Evolutionary conservation across 306 rosid genomes (phyloP).

Genomic region (Quercus variabilis): DNA sequence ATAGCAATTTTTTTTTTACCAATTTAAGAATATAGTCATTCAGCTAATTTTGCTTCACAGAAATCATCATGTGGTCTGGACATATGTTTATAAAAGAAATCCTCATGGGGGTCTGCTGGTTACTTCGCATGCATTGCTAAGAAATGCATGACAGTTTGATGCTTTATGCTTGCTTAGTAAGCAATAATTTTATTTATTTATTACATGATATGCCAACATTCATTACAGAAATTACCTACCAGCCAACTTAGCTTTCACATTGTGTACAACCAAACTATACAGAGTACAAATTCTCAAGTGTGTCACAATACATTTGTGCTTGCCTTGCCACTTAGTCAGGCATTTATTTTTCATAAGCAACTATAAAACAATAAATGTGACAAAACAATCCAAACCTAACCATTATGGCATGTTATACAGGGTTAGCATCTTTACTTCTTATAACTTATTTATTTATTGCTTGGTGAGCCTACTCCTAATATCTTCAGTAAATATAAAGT

Average conservation of each 20-base stretch:
- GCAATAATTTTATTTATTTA: neutral
- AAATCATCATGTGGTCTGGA: too few species aligned
- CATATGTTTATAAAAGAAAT: too few species aligned
- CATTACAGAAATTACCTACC: neutral
- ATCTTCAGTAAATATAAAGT: neutral
- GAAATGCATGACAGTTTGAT: neutral
- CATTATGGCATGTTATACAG: neutral
- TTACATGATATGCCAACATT: neutral
- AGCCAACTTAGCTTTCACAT: neutral
- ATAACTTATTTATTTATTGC: neutral
- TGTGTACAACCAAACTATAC: neutral
- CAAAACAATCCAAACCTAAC: neutral
- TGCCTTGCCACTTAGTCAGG: neutral
- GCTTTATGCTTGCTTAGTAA: neutral
- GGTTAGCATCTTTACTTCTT: neutral
- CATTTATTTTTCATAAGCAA: too few species aligned
- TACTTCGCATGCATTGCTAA: too few species aligned
- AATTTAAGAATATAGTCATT: too few species aligned
- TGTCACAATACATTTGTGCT: neutral
- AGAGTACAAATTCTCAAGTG: neutral
- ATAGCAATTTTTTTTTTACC: neutral
- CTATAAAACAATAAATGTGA: neutral
- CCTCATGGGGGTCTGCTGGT: too few species aligned
- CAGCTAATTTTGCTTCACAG: too few species aligned
- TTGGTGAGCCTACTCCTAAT: neutral